Evolutionary conservation across 2,329 filamentous ascomycete species (phyloP).

Genomic region (Esteya vermicola): DNA sequence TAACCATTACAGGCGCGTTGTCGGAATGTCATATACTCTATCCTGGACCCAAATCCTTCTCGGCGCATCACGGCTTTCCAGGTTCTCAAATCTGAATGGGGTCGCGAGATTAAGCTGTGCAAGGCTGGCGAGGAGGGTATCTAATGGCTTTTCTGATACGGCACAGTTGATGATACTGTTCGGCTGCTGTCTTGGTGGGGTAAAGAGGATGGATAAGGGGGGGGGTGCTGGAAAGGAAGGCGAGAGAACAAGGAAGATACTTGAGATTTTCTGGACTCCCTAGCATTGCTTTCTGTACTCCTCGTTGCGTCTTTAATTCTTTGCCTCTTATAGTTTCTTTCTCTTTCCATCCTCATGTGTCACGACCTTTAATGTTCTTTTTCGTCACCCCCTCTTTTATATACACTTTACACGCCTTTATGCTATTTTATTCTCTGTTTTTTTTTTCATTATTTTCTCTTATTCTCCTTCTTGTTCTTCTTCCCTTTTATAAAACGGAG

Average conservation of each 20-base stretch:
- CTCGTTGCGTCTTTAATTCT: no score
- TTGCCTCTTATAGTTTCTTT: not conserved
- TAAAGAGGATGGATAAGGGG: no score
- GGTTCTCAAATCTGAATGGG: slow-evolving; percentile 97
- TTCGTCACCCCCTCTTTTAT: not conserved
- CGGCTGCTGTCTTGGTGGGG: no score
- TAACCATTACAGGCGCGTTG: slow-evolving; percentile 62
- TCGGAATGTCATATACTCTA: slow-evolving; percentile 97
- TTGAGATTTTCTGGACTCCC: no score
- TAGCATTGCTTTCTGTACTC: no score
- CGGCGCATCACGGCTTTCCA: slow-evolving; percentile 92
- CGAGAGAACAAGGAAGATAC: not conserved
- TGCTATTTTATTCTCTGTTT: not conserved
- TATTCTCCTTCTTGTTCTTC: not conserved
- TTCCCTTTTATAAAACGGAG: not conserved
- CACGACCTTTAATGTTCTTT: no score
- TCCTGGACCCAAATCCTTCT: slow-evolving; percentile 84
- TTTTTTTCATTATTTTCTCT: not conserved
- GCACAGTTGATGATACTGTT: no score
- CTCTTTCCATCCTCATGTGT: no score
- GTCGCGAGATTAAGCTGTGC: slow-evolving; percentile 92
- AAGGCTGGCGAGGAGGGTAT: slow-evolving; percentile 93
- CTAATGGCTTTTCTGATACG: slow-evolving; percentile 25
- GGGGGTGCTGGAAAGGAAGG: not conserved
- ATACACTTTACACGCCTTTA: not conserved